Evolutionary conservation across 768 basidiomycete genomes (phyloP).

Genomic region (Suillus brevipes): DNA sequence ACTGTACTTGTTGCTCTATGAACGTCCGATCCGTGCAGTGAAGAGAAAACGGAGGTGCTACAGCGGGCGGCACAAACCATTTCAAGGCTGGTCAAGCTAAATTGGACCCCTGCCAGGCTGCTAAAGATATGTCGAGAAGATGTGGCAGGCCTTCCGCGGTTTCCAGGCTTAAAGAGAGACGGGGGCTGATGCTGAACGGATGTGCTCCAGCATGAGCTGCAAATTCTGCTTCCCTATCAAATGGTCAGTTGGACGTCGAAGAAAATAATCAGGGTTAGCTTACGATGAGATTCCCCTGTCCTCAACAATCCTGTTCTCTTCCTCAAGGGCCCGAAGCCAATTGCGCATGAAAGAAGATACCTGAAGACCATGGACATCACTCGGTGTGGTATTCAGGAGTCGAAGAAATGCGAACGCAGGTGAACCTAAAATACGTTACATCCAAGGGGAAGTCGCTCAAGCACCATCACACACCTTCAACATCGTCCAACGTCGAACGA

Average conservation of each 20-base stretch:
- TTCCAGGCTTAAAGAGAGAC: slow-evolving; percentile 27
- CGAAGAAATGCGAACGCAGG: slow-evolving; percentile 75
- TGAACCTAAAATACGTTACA: slow-evolving; percentile 42
- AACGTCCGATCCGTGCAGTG: slow-evolving; percentile 78
- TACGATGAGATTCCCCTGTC: slow-evolving; percentile 47
- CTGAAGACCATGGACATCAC: slow-evolving; percentile 65
- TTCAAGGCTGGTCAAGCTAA: slow-evolving; percentile 77
- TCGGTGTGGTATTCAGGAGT: slow-evolving; percentile 60
- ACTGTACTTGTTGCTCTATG: slow-evolving; percentile 61
- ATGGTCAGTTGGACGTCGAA: not conserved
- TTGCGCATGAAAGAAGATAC: slow-evolving; percentile 59
- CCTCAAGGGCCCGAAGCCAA: slow-evolving; percentile 47
- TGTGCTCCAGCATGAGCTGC: not conserved
- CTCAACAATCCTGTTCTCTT: slow-evolving; percentile 42
- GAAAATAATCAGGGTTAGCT: slow-evolving; percentile 11
- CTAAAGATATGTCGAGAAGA: slow-evolving; percentile 59
- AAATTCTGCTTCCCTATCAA: slow-evolving; percentile 3
- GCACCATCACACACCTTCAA: slow-evolving; percentile 46
- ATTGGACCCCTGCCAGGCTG: slow-evolving; percentile 72
- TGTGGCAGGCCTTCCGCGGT: slow-evolving; percentile 47
- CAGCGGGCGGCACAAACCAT: slow-evolving; percentile 83
- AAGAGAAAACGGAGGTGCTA: slow-evolving; percentile 80
- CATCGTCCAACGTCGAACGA: slow-evolving; percentile 58
- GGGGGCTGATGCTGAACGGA: slow-evolving; percentile 4
- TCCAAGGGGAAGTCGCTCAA: slow-evolving; percentile 1